These are phyloP conservation scores for Auricularia cornea DNA, from an alignment of 768 basidiomycete species.

Conservation along the genomic window DNA sequence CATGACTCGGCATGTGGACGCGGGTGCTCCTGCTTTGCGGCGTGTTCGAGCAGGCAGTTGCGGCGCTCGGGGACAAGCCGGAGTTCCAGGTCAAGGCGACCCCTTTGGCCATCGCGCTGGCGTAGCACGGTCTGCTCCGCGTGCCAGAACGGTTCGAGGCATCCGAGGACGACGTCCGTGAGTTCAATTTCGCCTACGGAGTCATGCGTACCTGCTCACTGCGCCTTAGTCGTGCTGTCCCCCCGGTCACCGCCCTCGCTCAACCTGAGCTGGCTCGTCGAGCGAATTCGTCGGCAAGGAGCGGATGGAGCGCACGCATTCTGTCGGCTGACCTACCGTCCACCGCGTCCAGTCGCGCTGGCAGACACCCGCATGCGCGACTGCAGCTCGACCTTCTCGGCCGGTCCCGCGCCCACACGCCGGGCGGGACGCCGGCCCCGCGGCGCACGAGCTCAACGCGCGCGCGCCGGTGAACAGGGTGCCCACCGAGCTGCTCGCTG, in stretches of 20 bases:
- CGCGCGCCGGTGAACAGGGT: neutral
- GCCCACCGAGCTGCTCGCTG: neutral
- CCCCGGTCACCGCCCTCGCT: conserved; percentile 66
- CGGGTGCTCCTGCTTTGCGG: conserved; percentile 83
- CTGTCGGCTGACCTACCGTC: too few species aligned
- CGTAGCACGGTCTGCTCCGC: conserved; percentile 87
- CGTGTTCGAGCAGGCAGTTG: conserved; percentile 93
- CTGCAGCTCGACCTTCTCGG: neutral
- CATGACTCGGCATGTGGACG: conserved; percentile 68
- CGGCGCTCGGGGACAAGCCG: conserved; percentile 78
- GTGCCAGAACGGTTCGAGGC: conserved; percentile 75
- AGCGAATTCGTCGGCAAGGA: conserved; percentile 65
- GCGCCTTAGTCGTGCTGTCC: conserved; percentile 53
- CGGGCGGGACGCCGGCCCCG: neutral
- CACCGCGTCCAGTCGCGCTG: too few species aligned
- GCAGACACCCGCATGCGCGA: too few species aligned
- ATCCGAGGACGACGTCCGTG: conserved; percentile 77
- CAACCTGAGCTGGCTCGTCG: conserved; percentile 70
- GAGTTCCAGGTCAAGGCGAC: conserved; percentile 90
- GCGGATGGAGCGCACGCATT: conserved; percentile 74
- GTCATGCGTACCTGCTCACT: neutral
- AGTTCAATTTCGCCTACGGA: conserved; percentile 21
- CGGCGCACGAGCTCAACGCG: neutral
- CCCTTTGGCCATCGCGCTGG: conserved; percentile 83
- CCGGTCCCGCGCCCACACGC: neutral